A percentile compares a stretch with the other conserved stretches of the same genome.
Evolutionary conservation across 208 protist genomes (phyloP).

Genomic region (Perkinsela sp.): DNA sequence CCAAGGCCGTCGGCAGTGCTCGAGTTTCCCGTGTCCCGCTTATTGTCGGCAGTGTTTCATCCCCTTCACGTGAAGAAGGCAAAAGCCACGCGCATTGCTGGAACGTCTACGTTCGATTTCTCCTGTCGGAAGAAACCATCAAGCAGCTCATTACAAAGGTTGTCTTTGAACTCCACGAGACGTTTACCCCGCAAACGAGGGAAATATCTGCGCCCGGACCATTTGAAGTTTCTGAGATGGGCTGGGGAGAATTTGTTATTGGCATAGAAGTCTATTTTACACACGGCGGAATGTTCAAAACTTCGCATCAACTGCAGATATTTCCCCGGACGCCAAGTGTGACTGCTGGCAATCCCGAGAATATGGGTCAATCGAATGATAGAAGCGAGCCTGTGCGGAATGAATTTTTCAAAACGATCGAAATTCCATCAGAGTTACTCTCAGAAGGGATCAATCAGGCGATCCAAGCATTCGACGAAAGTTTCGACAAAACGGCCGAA

Average conservation of each 20-base stretch:
- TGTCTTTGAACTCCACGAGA: not conserved
- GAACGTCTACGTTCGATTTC: not conserved
- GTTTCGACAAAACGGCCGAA: not conserved
- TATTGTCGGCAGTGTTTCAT: not conserved
- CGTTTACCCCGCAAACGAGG: not conserved
- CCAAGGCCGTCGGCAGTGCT: no score
- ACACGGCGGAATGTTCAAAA: not conserved
- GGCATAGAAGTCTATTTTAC: not conserved
- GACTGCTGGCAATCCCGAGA: no score
- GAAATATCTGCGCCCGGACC: slow-evolving; percentile 5
- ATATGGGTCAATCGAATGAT: not conserved
- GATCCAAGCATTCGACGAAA: not conserved
- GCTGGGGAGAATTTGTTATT: slow-evolving; percentile 49
- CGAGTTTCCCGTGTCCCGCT: no score
- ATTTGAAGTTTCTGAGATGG: slow-evolving; percentile 43
- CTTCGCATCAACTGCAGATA: not conserved
- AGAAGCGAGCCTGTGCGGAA: not conserved
- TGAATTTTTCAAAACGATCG: not conserved
- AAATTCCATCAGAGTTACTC: not conserved
- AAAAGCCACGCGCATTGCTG: not conserved
- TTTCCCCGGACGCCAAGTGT: not conserved
- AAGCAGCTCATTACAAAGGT: not conserved
- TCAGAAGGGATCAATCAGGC: not conserved
- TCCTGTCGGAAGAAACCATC: not conserved
- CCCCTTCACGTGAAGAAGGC: not conserved